These are phyloP conservation scores for Exutisphaerella laricina DNA, from an alignment of 2,329 filamentous ascomycete species.

Conservation along the genomic window DNA sequence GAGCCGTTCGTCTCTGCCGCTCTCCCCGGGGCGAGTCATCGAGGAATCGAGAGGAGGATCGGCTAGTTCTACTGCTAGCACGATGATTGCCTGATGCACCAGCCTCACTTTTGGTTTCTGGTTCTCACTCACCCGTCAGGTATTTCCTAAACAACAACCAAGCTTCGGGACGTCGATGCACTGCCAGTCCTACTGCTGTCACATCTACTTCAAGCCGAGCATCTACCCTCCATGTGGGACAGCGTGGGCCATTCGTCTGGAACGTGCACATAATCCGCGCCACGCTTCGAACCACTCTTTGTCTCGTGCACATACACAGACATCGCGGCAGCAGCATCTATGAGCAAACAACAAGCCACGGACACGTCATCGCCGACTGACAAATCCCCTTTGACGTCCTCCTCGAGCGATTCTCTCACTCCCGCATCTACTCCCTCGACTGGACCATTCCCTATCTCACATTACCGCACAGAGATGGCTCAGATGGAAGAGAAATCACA, in stretches of 20 bases:
- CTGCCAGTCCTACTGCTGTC: not conserved
- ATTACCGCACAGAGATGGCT: constrained; percentile 16
- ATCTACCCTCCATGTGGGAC: constrained; percentile 6
- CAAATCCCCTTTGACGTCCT: too few relatives aligned
- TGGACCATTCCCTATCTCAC: constrained; percentile 11
- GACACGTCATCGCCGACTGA: constrained; percentile 20
- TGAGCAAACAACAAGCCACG: constrained; percentile 23
- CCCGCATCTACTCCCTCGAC: constrained; percentile 26
- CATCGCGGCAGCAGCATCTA: constrained; percentile 50
- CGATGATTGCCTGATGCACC: constrained; percentile 2
- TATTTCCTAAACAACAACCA: too few relatives aligned
- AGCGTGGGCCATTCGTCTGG: constrained; percentile 1
- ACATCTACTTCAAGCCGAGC: not conserved
- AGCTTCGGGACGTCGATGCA: too few relatives aligned
- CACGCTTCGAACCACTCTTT: not conserved
- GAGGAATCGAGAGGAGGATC: not conserved
- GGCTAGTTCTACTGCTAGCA: not conserved
- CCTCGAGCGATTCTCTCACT: constrained; percentile 20
- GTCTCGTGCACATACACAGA: not conserved
- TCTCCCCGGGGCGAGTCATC: not conserved
- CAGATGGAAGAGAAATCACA: constrained; percentile 27
- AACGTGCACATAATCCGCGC: constrained; percentile 4
- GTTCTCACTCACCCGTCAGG: not conserved
- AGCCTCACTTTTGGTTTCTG: constrained; percentile 4
- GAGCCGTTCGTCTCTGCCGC: constrained; percentile 1